Evolutionary conservation across 495 filamentous ascomycete genomes (phyloP), one percentile per base, ranked within the genome.

Genomic region (Aspergillus ellipticus): DNA sequence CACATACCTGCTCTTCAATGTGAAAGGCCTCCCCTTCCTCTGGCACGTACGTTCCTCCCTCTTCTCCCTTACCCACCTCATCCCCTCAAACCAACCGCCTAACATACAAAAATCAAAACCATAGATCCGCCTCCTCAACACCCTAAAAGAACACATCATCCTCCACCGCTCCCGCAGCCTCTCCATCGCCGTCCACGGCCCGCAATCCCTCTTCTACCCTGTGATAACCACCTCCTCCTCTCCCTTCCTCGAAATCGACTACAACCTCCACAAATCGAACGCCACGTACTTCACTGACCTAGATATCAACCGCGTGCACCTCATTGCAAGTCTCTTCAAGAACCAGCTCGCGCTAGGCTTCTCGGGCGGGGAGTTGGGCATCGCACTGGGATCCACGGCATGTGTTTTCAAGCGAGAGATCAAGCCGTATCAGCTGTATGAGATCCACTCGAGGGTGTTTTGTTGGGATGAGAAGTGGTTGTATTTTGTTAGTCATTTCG

Each of bases 251-350:
- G 43, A 47, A 24, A 26, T 80, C 63, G 89, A 94, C 71, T 88
- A 90, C 73, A 93, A 94, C 75, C 55, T 89, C 35, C 89, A 94
- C 80, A 94, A 94, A 66, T 86, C 82, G 60, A 94, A 94, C 74
- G 82, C 75, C 53, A 94, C 89, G 4, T 94, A 90, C 78, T 92
- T 92, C 69, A 74, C 85, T 63, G 89, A 93, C 68, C 80, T 92
- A 15, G 89, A 93, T 69, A 79, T 89, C 41, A 77, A 79, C 41
- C 85, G 89, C 13, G 83, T 81, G 0, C 82, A 89, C 58, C 73
- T 88, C 2, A 68, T 43, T 28, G 83, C 49, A 15, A 17, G 49
- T 88, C 0, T 71, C 85, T 33, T 64, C 78, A 70, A 57, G 72
- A 65, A 52, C 77, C 71, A 55, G 79, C 79, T 66, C 53, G 61